These are phyloP conservation scores for Fusarium veterinarium DNA, from an alignment of 2,329 filamentous ascomycete genomes.

Conservation along the genomic window DNA sequence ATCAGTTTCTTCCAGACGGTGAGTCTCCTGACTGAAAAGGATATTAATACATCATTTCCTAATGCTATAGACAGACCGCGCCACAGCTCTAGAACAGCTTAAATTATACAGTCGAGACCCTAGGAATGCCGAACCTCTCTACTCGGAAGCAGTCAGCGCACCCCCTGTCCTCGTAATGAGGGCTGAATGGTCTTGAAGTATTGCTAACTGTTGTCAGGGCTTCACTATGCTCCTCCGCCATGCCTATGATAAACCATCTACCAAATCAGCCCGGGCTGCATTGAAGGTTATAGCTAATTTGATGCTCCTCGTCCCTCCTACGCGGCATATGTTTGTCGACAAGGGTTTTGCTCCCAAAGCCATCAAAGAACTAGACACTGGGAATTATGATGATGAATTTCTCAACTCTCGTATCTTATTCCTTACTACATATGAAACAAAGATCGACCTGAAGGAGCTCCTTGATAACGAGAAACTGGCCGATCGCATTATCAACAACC, in stretches of 20 bases:
- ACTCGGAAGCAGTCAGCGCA: slow-evolving; percentile 74
- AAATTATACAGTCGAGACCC: slow-evolving; percentile 76
- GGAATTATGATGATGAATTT: slow-evolving; percentile 87
- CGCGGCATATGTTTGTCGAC: slow-evolving; percentile 48
- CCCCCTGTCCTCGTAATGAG: background rate
- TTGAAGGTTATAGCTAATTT: slow-evolving; percentile 86
- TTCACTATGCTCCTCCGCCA: slow-evolving; percentile 78
- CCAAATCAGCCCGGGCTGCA: slow-evolving; percentile 76
- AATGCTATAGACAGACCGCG: slow-evolving; percentile 64
- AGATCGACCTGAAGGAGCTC: slow-evolving; percentile 61
- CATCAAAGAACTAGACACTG: slow-evolving; percentile 77
- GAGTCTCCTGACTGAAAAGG: background rate
- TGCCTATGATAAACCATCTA: slow-evolving; percentile 75
- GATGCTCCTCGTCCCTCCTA: slow-evolving; percentile 66
- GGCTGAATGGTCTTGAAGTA: background rate
- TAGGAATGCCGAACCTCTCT: slow-evolving; percentile 81
- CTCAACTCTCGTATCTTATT: slow-evolving; percentile 64
- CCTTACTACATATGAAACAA: slow-evolving; percentile 62
- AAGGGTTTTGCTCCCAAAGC: slow-evolving; percentile 70
- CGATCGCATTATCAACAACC: slow-evolving; percentile 74
- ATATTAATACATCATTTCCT: slow-evolving; percentile 9
- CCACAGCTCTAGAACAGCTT: slow-evolving; percentile 72
- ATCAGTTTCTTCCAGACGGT: slow-evolving; percentile 70
- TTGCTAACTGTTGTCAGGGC: slow-evolving; percentile 64
- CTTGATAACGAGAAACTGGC: slow-evolving; percentile 55